Evolutionary conservation across 2,329 filamentous ascomycete genomes (phyloP).

Genomic region (Davidsoniella australis): DNA sequence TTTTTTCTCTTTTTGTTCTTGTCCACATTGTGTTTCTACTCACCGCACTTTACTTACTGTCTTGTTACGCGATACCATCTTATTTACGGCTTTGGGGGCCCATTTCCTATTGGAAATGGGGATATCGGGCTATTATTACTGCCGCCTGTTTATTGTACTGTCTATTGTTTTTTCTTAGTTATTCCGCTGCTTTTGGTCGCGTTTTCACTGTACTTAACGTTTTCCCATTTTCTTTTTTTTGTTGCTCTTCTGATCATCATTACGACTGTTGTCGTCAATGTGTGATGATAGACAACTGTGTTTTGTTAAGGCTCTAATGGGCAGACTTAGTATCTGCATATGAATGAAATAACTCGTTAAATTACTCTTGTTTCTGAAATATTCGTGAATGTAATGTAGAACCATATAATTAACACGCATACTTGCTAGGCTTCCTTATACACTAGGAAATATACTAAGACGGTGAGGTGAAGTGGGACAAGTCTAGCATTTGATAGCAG

Average conservation of each 20-base stretch:
- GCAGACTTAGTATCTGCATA: too few relatives aligned
- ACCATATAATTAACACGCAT: too few relatives aligned
- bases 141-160: neutral
- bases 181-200: neutral
- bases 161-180: neutral
- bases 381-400: too few relatives aligned
- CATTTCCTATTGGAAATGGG: conserved; percentile 1
- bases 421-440: too few relatives aligned
- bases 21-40: neutral
- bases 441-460: too few relatives aligned
- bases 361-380: too few relatives aligned
- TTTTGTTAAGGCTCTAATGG: neutral
- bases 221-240: neutral
- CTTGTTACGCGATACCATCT: neutral
- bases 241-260: neutral
- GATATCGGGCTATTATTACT: neutral
- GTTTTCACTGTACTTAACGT: too few relatives aligned
- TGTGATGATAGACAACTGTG: neutral
- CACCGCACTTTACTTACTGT: too few relatives aligned
- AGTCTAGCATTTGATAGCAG: too few relatives aligned
- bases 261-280: neutral
- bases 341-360: too few relatives aligned
- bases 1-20: conserved; percentile 5
- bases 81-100: neutral
- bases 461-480: too few relatives aligned